These are phyloP conservation scores for Mycena filopes DNA, from an alignment of 768 basidiomycete genomes.

Conservation along the genomic window DNA sequence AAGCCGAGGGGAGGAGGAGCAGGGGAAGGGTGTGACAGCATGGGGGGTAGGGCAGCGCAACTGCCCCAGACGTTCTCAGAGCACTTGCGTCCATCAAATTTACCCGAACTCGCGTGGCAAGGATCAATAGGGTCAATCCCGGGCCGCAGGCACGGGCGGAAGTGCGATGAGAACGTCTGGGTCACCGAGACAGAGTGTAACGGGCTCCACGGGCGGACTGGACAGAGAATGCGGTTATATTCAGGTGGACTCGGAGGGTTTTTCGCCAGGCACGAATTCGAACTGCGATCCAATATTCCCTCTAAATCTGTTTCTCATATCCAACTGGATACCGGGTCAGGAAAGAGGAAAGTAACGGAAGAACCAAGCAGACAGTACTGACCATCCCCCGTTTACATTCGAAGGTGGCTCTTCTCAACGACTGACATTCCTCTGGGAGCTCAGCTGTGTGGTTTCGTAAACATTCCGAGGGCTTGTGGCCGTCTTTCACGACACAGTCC, in stretches of 20 bases:
- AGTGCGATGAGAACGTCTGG: too few species aligned
- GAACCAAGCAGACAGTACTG: slow-evolving; percentile 37
- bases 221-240: not conserved
- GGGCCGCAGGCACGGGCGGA: too few species aligned
- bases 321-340: slow-evolving; percentile 75
- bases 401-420: slow-evolving; percentile 82
- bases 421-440: slow-evolving; percentile 83
- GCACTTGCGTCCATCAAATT: too few species aligned
- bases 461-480: slow-evolving; percentile 86
- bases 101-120: too few species aligned
- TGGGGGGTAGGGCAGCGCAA: too few species aligned
- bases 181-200: too few species aligned
- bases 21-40: too few species aligned
- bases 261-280: slow-evolving; percentile 47
- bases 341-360: not conserved
- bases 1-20: too few species aligned
- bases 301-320: slow-evolving; percentile 86
- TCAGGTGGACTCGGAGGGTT: slow-evolving; percentile 21
- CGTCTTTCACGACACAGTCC: slow-evolving; percentile 87
- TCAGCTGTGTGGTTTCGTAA: slow-evolving; percentile 78
- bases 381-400: slow-evolving; percentile 95
- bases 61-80: too few species aligned
- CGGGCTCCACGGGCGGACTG: too few species aligned
- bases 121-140: too few species aligned
- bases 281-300: slow-evolving; percentile 73